Percentiles rank a stretch among this genome's conserved stretches.
These are phyloP conservation scores for Nicotiana undulata DNA, from an alignment of 257 asterid species.

Conservation along the genomic window DNA sequence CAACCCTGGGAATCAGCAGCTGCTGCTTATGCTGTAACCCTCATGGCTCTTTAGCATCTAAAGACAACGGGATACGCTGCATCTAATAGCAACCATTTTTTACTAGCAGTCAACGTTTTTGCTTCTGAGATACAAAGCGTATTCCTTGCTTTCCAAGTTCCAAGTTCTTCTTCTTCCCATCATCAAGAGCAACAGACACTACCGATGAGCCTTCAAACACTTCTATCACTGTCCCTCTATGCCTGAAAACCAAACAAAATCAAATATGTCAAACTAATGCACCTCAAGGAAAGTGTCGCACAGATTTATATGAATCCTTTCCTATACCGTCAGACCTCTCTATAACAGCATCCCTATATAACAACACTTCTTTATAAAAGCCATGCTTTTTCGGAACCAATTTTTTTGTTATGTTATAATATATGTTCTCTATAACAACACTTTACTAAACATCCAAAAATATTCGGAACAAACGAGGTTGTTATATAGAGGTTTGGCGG, in stretches of 20 bases:
- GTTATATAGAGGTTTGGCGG: too few relatives aligned
- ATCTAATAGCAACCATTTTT: background rate
- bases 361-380: too few relatives aligned
- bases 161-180: conserved; percentile 58
- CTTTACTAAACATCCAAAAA: too few relatives aligned
- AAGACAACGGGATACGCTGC: background rate
- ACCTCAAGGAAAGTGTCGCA: background rate
- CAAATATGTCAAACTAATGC: background rate
- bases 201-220: conserved; percentile 56
- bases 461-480: too few relatives aligned
- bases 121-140: conserved; percentile 83
- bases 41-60: background rate
- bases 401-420: too few relatives aligned
- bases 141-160: conserved; percentile 95
- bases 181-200: conserved; percentile 69
- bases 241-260: conserved; percentile 29
- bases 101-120: conserved; percentile 26
- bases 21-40: background rate
- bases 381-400: too few relatives aligned
- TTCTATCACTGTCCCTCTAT: conserved; percentile 51
- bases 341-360: too few relatives aligned
- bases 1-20: background rate
- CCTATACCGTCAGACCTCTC: too few relatives aligned
- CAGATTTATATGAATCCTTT: background rate
- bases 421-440: too few relatives aligned